Percentiles rank a stretch among this genome's conserved stretches.
phyloP scores from a whole-genome alignment of 495 filamentous ascomycete species.

The Hypomontagnella submonticulosa region DNA sequence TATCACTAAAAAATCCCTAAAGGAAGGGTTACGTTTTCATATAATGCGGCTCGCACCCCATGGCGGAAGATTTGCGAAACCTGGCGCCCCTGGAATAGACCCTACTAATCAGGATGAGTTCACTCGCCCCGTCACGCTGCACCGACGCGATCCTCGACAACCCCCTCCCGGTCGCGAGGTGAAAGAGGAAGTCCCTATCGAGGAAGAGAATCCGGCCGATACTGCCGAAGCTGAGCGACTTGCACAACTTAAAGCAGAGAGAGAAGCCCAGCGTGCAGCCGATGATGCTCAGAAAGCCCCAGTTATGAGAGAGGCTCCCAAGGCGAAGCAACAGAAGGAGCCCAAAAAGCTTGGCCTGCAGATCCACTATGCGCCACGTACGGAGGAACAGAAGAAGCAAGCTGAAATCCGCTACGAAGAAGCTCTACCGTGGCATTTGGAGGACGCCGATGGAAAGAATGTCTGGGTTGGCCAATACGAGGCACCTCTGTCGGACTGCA shows the following conservation, averaged over 20 bases:
- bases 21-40: constrained; percentile 86
- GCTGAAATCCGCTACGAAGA: constrained; percentile 91
- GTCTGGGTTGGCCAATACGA: constrained; percentile 94
- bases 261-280: constrained; percentile 81
- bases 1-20: constrained; percentile 80
- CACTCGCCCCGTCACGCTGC: constrained; percentile 84
- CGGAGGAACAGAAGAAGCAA: constrained; percentile 80
- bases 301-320: constrained; percentile 57
- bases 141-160: constrained; percentile 87
- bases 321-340: constrained; percentile 74
- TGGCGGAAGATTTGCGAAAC: constrained; percentile 32
- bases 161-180: constrained; percentile 64
- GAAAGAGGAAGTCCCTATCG: constrained; percentile 66
- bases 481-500: constrained; percentile 79
- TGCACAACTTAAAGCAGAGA: constrained; percentile 72
- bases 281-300: constrained; percentile 92
- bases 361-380: constrained; percentile 57
- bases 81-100: constrained; percentile 65
- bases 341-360: constrained; percentile 74
- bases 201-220: constrained; percentile 54
- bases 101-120: constrained; percentile 83
- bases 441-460: constrained; percentile 94
- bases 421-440: constrained; percentile 92
- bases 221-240: constrained; percentile 78
- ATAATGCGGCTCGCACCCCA: constrained; percentile 74